Percentiles rank a stretch among this genome's conserved stretches.
Evolutionary conservation across 345 rosid genomes (phyloP).

Genomic region (Murraya paniculata): DNA sequence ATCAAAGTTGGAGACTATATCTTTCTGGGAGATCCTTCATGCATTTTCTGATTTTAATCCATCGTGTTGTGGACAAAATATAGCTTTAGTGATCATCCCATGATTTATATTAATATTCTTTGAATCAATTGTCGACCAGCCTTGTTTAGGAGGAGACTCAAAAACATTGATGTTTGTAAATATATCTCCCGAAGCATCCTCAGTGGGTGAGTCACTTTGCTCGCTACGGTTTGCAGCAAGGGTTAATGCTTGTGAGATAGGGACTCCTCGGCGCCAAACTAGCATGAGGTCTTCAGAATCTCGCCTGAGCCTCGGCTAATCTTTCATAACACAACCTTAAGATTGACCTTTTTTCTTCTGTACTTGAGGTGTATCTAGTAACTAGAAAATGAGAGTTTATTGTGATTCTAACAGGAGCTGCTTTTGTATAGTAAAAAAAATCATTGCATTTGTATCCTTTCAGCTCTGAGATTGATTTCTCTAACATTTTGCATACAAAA

Average conservation of each 20-base stretch:
- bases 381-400: conserved; percentile 16
- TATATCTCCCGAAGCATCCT: conserved; percentile 77
- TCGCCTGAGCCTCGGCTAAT: conserved; percentile 77
- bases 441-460: conserved; percentile 18
- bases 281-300: conserved; percentile 45
- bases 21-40: neutral
- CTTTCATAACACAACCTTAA: neutral
- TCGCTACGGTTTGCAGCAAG: conserved; percentile 94
- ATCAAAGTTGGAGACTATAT: no score
- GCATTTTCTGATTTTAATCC: neutral
- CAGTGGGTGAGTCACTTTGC: conserved; percentile 87
- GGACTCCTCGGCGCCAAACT: conserved; percentile 82
- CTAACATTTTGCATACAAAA: neutral
- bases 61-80: neutral
- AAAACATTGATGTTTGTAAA: conserved; percentile 94
- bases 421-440: conserved; percentile 35
- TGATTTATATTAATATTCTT: conserved; percentile 17
- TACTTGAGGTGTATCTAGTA: conserved; percentile 15
- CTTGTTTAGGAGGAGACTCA: conserved; percentile 96
- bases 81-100: neutral
- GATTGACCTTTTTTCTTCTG: neutral
- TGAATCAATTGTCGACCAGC: conserved; percentile 45
- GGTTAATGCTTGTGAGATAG: conserved; percentile 99
- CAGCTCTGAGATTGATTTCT: conserved; percentile 6
- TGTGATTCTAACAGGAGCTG: conserved; percentile 47